Percentiles rank a stretch among this genome's conserved stretches.
phyloP scores from a whole-genome alignment of 768 basidiomycete species.

The Serpula lacrymans region DNA sequence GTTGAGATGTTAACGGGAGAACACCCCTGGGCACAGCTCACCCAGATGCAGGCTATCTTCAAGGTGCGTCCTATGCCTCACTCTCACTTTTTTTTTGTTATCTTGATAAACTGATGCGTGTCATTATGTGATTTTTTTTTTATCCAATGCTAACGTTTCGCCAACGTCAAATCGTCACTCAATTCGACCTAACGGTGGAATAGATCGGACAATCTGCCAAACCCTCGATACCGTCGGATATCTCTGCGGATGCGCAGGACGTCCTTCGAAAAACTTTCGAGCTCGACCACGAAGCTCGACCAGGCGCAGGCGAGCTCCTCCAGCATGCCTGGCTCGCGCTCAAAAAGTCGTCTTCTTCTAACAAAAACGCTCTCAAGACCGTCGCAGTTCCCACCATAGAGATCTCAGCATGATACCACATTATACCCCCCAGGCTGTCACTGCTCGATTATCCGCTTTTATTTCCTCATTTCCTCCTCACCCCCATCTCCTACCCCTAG shows the following conservation, averaged over 20 bases:
- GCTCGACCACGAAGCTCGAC: conserved; percentile 74
- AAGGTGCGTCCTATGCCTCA: conserved; percentile 53
- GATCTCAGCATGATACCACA: conserved; percentile 17
- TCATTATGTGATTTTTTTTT: not conserved
- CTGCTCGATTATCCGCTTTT: no score
- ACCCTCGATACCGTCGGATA: conserved; percentile 88
- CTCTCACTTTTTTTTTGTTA: not conserved
- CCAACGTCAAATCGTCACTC: not conserved
- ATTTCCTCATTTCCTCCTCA: not conserved
- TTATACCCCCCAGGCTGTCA: no score
- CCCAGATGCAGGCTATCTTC: conserved; percentile 99
- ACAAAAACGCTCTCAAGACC: conserved; percentile 21
- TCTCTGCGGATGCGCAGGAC: conserved; percentile 82
- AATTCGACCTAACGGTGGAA: not conserved
- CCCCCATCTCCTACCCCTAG: no score
- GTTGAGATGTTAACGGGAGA: conserved; percentile 97
- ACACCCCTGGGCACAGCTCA: conserved; percentile 93
- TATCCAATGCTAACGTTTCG: not conserved
- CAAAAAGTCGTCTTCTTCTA: conserved; percentile 30
- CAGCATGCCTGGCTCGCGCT: conserved; percentile 66
- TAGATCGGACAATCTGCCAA: conserved; percentile 91
- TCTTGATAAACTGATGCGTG: not conserved
- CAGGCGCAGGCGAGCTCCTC: conserved; percentile 73
- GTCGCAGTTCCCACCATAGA: conserved; percentile 24
- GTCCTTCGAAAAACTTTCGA: conserved; percentile 88